Evolutionary conservation across 2,329 filamentous ascomycete species (phyloP).

Genomic region (Elsinoe ampelina): DNA sequence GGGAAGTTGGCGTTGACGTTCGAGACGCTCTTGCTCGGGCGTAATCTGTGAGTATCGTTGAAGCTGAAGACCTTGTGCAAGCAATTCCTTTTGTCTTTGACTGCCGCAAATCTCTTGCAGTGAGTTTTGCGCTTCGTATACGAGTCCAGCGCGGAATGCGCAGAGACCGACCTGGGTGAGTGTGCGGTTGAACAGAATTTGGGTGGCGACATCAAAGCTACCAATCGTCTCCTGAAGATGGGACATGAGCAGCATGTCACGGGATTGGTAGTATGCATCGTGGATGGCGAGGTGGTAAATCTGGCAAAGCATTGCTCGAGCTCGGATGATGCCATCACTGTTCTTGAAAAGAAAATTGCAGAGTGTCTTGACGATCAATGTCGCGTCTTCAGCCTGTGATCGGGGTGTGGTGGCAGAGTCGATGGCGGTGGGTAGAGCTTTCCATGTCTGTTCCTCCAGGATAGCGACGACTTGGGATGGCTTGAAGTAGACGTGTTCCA

Average conservation of each 20-base stretch:
- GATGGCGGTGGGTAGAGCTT: slow-evolving; percentile 57
- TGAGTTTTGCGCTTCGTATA: slow-evolving; percentile 96
- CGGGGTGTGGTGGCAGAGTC: slow-evolving; percentile 77
- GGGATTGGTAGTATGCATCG: slow-evolving; percentile 94
- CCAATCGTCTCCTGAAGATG: slow-evolving; percentile 95
- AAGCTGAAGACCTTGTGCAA: slow-evolving; percentile 97
- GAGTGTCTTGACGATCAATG: slow-evolving; percentile 70
- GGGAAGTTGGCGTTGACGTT: slow-evolving; percentile 92
- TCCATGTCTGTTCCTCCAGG: slow-evolving; percentile 91
- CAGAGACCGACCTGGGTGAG: slow-evolving; percentile 96
- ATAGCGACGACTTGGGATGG: slow-evolving; percentile 87
- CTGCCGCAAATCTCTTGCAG: slow-evolving; percentile 97
- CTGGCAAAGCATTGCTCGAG: slow-evolving; percentile 94
- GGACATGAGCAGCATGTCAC: slow-evolving; percentile 99
- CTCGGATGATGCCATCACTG: slow-evolving; percentile 92
- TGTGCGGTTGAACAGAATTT: slow-evolving; percentile 98
- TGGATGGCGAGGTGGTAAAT: slow-evolving; percentile 97
- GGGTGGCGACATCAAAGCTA: slow-evolving; percentile 92
- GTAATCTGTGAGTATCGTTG: slow-evolving; percentile 94
- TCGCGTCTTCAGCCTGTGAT: slow-evolving; percentile 56
- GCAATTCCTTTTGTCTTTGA: slow-evolving; percentile 92
- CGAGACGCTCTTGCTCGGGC: slow-evolving; percentile 92
- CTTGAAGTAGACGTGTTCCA: slow-evolving; percentile 99
- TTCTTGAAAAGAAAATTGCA: slow-evolving; percentile 92
- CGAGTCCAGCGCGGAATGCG: slow-evolving; percentile 90